Evolutionary conservation across 495 filamentous ascomycete genomes (phyloP).

Genomic region (Lophium mytilinum): DNA sequence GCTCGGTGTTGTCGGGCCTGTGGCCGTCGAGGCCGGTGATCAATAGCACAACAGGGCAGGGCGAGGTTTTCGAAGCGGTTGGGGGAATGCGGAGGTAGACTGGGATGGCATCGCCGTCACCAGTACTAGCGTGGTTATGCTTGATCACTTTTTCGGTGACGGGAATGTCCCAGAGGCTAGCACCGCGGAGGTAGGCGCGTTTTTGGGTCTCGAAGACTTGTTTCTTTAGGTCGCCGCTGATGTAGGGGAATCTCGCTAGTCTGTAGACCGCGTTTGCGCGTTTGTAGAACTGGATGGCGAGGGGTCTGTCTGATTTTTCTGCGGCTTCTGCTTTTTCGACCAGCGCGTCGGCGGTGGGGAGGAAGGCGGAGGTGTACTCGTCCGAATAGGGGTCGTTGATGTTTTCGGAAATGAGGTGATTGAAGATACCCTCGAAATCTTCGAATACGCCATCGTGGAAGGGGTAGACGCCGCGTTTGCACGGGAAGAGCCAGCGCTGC

Average conservation of each 20-base stretch:
- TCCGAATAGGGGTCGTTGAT: slow-evolving; percentile 56
- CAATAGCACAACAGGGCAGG: slow-evolving; percentile 53
- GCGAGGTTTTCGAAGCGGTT: slow-evolving; percentile 32
- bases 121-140: slow-evolving; percentile 40
- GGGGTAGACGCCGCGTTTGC: slow-evolving; percentile 27
- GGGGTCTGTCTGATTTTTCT: slow-evolving; percentile 14
- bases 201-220: slow-evolving; percentile 61
- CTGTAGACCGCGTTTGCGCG: slow-evolving; percentile 62
- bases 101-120: slow-evolving; percentile 50
- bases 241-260: slow-evolving; percentile 67
- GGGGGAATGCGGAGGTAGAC: slow-evolving; percentile 53
- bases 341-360: slow-evolving; percentile 46
- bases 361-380: slow-evolving; percentile 57
- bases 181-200: slow-evolving; percentile 52
- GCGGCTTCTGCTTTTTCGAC: slow-evolving; percentile 41
- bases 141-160: slow-evolving; percentile 52
- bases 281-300: slow-evolving; percentile 54
- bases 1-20: slow-evolving; percentile 60
- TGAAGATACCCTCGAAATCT: slow-evolving; percentile 66
- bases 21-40: slow-evolving; percentile 73
- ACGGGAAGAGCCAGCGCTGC: slow-evolving; percentile 62
- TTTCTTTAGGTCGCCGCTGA: slow-evolving; percentile 44
- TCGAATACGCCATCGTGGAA: slow-evolving; percentile 65
- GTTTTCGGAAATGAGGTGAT: slow-evolving; percentile 49
- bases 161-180: slow-evolving; percentile 44